Base-by-base conservation (phyloP, 805 yeast species). In the Yarrowia divulgata region DNA sequence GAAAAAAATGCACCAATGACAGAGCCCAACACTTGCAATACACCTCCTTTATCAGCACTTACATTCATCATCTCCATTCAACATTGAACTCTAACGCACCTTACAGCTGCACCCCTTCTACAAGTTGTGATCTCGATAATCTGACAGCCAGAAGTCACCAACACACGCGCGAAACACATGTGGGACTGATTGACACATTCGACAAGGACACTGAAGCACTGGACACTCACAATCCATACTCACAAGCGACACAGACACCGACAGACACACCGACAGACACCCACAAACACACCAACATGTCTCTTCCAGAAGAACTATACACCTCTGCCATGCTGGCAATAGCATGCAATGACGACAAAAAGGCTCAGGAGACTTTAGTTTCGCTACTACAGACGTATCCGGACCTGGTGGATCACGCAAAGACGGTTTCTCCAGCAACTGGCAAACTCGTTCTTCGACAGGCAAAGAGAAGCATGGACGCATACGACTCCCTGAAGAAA, bases 401-500 rank as follows among this genome's bases (percentile, higher is more conserved):
- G 1, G 52, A 60, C 13, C n/a, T 60, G 18, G 45, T 60, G 19
- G 66, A 60, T 14, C 8, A 45, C 10, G 66, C 66, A 8, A 45
- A 45, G 10, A 18, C 52, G 5, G 34, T 45, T 34, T 60, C 66
- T 19, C 66, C 52, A 9, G 52, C 52, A 8, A 60, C 50, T 13
- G 66, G 52, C 32, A 43, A 43, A 19, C 50, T 6, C n/a, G 52
- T 60, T 5, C 64, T 57, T 29, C 49, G 64, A n/a, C 66, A 60
- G 42, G 66, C 66, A 6, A 60, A 45, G 39, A 23, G 50, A 18
- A 63, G 72, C 10, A 66, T 71, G 68, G 71, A 39, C 13, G 70
- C 69, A 10, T 70, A 73, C 60, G 75, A 72, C 29, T 40, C 43
- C 3, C 48, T 77, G 69, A 69, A 50, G 37, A 58, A 52, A 8